Conservation (phyloP, 2,329 filamentous ascomycete species). For the Graphilbum ipis-grandicollis region DNA sequence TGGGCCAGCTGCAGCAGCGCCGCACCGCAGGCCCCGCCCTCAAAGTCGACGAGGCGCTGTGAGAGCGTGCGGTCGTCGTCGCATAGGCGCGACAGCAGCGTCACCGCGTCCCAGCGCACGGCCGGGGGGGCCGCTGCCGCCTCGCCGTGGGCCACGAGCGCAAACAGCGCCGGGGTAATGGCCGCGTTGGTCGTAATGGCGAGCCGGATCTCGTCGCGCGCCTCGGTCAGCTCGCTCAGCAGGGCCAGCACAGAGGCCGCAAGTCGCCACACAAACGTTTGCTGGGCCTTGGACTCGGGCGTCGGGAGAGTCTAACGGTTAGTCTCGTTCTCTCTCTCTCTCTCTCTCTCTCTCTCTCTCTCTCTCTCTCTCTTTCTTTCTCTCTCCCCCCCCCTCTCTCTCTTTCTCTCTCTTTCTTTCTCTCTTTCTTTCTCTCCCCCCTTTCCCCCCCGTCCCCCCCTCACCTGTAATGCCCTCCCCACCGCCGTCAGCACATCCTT, state of each 20-base stretch:
- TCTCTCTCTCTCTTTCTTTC: conserved; percentile 10
- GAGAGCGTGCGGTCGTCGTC: conserved; percentile 38
- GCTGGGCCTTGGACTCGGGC: conserved; percentile 30
- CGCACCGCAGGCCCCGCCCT: conserved; percentile 25
- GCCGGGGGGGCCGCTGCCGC: conserved; percentile 24
- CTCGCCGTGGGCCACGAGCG: conserved; percentile 24
- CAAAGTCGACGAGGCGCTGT: conserved; percentile 32
- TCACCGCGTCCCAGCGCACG: conserved; percentile 29
- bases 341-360: neutral
- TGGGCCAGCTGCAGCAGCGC: conserved; percentile 30
- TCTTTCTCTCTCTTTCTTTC: conserved; percentile 11
- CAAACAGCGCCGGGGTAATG: conserved; percentile 36
- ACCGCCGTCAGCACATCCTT: conserved; percentile 44
- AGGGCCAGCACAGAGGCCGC: conserved; percentile 34
- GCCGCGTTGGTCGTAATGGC: conserved; percentile 30
- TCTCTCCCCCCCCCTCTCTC: neutral
- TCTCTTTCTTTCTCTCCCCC: neutral
- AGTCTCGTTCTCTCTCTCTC: no score
- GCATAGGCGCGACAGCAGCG: conserved; percentile 37
- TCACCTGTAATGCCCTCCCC: conserved; percentile 35
- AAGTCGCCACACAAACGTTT: conserved; percentile 35
- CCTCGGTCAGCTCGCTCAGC: conserved; percentile 35
- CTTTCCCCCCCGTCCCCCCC: conserved; percentile 8
- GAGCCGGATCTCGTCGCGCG: conserved; percentile 41
- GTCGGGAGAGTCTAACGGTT: conserved; percentile 15